Percentiles rank a stretch among this genome's conserved stretches.
Evolutionary conservation across 2,329 filamentous ascomycete species (phyloP).

Genomic region (Scedosporium minutisporum): DNA sequence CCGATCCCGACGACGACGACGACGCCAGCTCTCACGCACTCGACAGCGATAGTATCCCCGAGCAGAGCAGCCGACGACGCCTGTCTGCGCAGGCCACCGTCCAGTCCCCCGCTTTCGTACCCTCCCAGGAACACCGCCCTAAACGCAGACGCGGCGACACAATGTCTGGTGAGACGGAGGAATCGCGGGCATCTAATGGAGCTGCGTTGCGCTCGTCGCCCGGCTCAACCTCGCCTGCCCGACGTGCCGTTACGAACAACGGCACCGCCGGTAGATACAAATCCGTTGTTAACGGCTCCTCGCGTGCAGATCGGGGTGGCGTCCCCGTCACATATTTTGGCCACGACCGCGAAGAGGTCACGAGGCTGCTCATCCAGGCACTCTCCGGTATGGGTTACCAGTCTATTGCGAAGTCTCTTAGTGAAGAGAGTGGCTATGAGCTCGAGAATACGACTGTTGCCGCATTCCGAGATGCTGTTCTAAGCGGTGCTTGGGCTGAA

Average conservation of each 20-base stretch:
- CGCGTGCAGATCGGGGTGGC: constrained; percentile 16
- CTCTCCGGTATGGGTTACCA: constrained; percentile 82
- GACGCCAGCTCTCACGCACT: neutral
- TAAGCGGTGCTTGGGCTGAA: constrained; percentile 71
- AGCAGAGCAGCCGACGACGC: neutral
- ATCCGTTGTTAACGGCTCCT: constrained; percentile 13
- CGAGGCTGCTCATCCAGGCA: constrained; percentile 83
- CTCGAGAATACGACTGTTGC: constrained; percentile 79
- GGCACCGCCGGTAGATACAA: constrained; percentile 7
- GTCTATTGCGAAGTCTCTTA: constrained; percentile 63
- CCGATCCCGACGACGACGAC: constrained; percentile 27
- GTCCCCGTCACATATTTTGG: constrained; percentile 55
- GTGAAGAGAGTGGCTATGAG: constrained; percentile 74
- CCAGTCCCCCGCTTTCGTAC: constrained; percentile 3
- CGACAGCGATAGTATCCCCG: neutral
- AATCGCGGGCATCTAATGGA: constrained; percentile 41
- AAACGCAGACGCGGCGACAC: constrained; percentile 48
- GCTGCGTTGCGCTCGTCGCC: constrained; percentile 44
- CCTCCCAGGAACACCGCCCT: constrained; percentile 15
- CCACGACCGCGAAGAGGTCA: constrained; percentile 87
- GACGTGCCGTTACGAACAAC: neutral
- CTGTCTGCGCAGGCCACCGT: neutral
- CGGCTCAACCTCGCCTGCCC: constrained; percentile 29
- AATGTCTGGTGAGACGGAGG: constrained; percentile 56
- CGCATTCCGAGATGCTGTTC: constrained; percentile 72